Base-by-base conservation (phyloP, 2,329 filamentous ascomycete species). In the Aspergillus flavus region DNA sequence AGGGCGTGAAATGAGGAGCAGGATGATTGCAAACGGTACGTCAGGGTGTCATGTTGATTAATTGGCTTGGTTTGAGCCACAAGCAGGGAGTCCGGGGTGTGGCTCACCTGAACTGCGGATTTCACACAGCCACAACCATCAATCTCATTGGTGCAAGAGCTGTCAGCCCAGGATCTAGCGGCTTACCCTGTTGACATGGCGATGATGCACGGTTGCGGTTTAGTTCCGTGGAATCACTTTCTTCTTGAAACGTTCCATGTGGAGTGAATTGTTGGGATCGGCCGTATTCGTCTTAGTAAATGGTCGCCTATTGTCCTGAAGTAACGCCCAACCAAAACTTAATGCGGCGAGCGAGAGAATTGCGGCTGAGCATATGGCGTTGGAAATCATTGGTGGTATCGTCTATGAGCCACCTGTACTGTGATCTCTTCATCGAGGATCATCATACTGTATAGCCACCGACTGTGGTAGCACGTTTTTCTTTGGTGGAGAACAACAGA, bases 61-160 rank as follows among this genome's bases (percentile, higher is more conserved):
- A 59, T 54, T 59, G 58, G 34, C 36, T 34, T 59, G 10, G 57
- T 43, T 41, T 59, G 14, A 59, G 57, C 57, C 57, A 59, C 57
- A 16, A 28, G 23, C 19, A 43, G 6, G 7, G 45, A 45, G 45
- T 36, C 43, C 39, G 57, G 57, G 23, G 39, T 55, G 58, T 59
- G 58, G 58, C 58, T 59, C 28, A 45, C 58, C 58, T 59, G 58
- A 59, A 59, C 19, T 54, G 48, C 46, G 58, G 46, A 53, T n/a
- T 30, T 3, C 23, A 45, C 58, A 53, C 58, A 30, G 58, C 58
- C 58, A 59, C 58, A 52, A 12, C 34, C 36, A 32, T 26, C 3
- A 7, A 19, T 39, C 30, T 43, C n/a, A 59, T 39, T 39, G 58
- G 34, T 12, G 9, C 12, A 48, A 26, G n/a, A 23, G 46, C 46